phyloP scores from a whole-genome alignment of 352 stramenopile genomes.

The Pythium rhizo-oryzae region DNA sequence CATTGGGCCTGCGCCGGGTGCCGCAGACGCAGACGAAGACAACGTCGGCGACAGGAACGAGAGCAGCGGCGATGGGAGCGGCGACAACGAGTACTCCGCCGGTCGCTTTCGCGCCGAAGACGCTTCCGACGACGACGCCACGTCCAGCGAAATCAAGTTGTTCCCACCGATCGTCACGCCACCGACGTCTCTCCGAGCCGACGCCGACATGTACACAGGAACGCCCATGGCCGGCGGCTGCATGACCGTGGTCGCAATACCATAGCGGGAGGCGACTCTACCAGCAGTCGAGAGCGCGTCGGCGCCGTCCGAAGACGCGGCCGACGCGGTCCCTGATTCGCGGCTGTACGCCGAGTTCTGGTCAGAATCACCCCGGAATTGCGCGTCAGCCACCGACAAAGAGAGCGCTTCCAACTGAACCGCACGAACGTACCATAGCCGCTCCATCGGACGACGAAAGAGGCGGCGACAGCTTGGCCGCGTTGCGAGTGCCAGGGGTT shows the following conservation, averaged over 20 bases:
- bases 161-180: conserved; percentile 4
- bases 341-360: conserved; percentile 27
- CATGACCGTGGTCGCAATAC: neutral
- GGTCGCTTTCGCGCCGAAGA: conserved; percentile 23
- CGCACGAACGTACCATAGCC: conserved; percentile 27
- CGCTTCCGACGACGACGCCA: too few relatives aligned
- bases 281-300: neutral
- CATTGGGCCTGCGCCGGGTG: neutral
- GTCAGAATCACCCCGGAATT: neutral
- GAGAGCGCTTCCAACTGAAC: neutral
- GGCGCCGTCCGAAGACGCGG: neutral
- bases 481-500: conserved; percentile 1
- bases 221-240: neutral
- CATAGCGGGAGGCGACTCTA: conserved; percentile 11
- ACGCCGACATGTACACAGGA: neutral
- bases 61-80: conserved; percentile 28
- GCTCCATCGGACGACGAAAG: conserved; percentile 31
- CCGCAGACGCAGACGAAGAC: neutral
- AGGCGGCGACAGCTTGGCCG: conserved; percentile 32
- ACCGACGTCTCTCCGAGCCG: neutral
- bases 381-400: conserved; percentile 8
- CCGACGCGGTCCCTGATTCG: conserved; percentile 11
- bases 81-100: conserved; percentile 22
- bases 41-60: conserved; percentile 22
- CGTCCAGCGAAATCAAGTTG: conserved; percentile 19